Conservation (phyloP, 2,329 filamentous ascomycete genomes). For the Teratosphaeria nubilosa region DNA sequence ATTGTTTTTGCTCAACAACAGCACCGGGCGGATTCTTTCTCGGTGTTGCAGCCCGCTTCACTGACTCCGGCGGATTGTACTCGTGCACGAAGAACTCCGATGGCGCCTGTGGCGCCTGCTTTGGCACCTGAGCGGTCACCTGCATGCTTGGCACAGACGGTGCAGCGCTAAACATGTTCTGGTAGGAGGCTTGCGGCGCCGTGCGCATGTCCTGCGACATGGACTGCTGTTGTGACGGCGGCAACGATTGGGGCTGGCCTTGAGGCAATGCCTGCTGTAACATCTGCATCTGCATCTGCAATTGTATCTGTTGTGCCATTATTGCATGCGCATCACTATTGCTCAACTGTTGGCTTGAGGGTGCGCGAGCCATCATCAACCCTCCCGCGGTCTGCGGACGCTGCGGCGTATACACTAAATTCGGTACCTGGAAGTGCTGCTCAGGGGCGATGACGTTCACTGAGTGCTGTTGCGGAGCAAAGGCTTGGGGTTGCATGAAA, state of each 20-base stretch:
- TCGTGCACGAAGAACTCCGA: constrained; percentile 36
- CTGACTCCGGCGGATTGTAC: constrained; percentile 35
- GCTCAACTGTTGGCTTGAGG: constrained; percentile 15
- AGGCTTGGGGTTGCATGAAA: neutral
- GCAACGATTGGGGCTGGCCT: neutral
- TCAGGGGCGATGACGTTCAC: constrained; percentile 18
- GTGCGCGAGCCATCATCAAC: neutral
- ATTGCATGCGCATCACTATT: constrained; percentile 11
- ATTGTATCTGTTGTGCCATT: constrained; percentile 11
- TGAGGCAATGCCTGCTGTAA: constrained; percentile 7
- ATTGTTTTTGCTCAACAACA: constrained; percentile 30
- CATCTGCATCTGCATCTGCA: constrained; percentile 15
- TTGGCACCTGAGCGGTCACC: constrained; percentile 21
- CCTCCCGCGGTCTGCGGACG: neutral
- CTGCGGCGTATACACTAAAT: constrained; percentile 6
- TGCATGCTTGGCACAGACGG: constrained; percentile 9
- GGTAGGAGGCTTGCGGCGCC: constrained; percentile 6
- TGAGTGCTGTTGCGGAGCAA: constrained; percentile 13
- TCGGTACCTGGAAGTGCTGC: constrained; percentile 10
- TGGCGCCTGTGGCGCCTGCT: constrained; percentile 18
- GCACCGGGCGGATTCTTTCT: constrained; percentile 14
- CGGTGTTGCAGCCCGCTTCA: constrained; percentile 23
- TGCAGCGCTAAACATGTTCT: constrained; percentile 10
- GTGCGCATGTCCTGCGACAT: constrained; percentile 1
- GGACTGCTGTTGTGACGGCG: neutral